phyloP scores from a whole-genome alignment of 805 yeast species.

The Suhomyces prunicola region DNA sequence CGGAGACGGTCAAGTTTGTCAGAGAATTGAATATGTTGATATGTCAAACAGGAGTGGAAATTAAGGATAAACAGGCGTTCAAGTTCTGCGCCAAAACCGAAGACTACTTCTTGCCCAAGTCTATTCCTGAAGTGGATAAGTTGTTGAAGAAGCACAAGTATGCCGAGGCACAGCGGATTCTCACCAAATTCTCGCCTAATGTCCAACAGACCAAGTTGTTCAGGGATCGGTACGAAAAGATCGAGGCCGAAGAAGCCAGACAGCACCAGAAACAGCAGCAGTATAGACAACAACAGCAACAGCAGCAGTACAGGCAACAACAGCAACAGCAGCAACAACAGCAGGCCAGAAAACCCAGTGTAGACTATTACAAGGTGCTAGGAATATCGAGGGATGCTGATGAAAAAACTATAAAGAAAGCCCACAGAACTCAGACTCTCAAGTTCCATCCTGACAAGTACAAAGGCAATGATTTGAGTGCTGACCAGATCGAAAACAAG shows the following conservation, averaged over 20 bases:
- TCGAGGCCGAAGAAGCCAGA: slow-evolving; percentile 24
- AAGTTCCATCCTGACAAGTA: slow-evolving; percentile 92
- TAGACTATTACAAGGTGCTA: slow-evolving; percentile 78
- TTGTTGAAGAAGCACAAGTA: slow-evolving; percentile 32
- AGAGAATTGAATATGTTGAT: slow-evolving; percentile 34
- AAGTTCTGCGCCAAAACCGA: slow-evolving; percentile 19
- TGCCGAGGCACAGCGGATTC: slow-evolving; percentile 36
- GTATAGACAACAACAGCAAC: slow-evolving; percentile 36
- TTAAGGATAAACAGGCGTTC: slow-evolving; percentile 20
- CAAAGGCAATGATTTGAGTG: slow-evolving; percentile 58
- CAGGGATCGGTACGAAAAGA: slow-evolving; percentile 27
- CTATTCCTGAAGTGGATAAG: slow-evolving; percentile 32
- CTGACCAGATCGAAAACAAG: slow-evolving; percentile 69
- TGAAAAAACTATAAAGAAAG: slow-evolving; percentile 70
- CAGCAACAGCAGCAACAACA: slow-evolving; percentile 33
- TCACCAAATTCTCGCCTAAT: slow-evolving; percentile 32
- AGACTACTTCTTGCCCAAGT: slow-evolving; percentile 39
- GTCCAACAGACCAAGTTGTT: slow-evolving; percentile 40
- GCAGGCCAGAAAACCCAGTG: slow-evolving; percentile 38
- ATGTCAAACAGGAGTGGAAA: slow-evolving; percentile 39
- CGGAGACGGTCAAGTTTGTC: slow-evolving; percentile 16
- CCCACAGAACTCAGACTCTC: slow-evolving; percentile 73
- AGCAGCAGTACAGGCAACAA: slow-evolving; percentile 42
- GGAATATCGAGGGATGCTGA: slow-evolving; percentile 68
- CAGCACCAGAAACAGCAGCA: slow-evolving; percentile 36